Conservation (phyloP, 2,329 filamentous ascomycete genomes). For the Fusarium sulawesiense region DNA sequence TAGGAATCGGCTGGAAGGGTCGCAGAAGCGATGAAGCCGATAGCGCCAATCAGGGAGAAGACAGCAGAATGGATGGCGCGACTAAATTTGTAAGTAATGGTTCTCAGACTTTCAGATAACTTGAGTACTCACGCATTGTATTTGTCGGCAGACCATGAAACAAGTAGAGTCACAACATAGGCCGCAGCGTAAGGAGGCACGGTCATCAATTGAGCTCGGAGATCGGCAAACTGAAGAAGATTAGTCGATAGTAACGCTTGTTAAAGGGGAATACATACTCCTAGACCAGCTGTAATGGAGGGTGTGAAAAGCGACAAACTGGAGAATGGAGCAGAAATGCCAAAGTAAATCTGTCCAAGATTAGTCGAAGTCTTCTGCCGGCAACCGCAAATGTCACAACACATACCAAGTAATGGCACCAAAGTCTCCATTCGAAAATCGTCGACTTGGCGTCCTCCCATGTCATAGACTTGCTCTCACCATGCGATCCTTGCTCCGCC, state of each 20-base stretch:
- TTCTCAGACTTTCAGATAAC: fast-evolving
- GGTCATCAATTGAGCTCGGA: conserved; percentile 69
- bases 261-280: conserved; percentile 27
- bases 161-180: conserved; percentile 55
- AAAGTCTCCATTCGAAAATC: conserved; percentile 72
- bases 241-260: not conserved
- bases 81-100: not conserved
- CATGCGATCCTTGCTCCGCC: conserved; percentile 51
- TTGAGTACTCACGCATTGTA: conserved; percentile 56
- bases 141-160: conserved; percentile 69
- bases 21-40: conserved; percentile 68
- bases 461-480: conserved; percentile 69
- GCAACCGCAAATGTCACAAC: too few relatives aligned
- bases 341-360: conserved; percentile 52
- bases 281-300: conserved; percentile 64
- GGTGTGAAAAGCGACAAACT: conserved; percentile 69
- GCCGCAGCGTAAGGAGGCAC: conserved; percentile 71
- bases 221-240: conserved; percentile 34
- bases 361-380: not conserved
- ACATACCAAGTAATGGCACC: conserved; percentile 67
- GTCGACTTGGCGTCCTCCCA: conserved; percentile 75
- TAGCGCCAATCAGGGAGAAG: conserved; percentile 58
- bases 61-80: conserved; percentile 56
- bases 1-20: conserved; percentile 69
- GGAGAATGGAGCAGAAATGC: conserved; percentile 65